phyloP scores from a whole-genome alignment of 2,329 filamentous ascomycete species.

The Fusarium pininemorale region DNA sequence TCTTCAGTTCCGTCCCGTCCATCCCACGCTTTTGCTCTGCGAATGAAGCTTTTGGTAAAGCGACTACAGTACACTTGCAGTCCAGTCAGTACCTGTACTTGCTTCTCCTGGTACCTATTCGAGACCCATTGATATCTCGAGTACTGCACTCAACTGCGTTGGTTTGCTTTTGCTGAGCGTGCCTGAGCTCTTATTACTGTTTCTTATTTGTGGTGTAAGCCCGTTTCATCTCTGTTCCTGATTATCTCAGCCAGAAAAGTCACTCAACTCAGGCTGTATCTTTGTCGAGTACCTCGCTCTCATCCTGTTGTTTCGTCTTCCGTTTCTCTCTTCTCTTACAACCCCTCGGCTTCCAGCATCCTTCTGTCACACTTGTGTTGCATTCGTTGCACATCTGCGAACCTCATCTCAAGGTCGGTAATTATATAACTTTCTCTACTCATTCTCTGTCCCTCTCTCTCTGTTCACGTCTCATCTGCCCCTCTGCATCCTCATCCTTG shows the following conservation, averaged over 20 bases:
- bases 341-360: constrained; percentile 15
- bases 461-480: background rate
- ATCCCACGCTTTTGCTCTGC: constrained; percentile 30
- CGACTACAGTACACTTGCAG: background rate
- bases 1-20: constrained; percentile 12
- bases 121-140: background rate
- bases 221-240: constrained; percentile 26
- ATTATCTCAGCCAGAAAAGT: constrained; percentile 29
- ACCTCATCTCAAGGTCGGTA: constrained; percentile 12
- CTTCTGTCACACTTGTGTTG: constrained; percentile 24
- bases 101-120: constrained; percentile 13
- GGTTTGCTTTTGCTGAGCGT: constrained; percentile 17
- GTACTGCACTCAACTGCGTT: background rate
- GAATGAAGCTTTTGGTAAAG: constrained; percentile 3
- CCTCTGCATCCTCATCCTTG: constrained; percentile 5
- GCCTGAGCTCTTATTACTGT: constrained; percentile 15
- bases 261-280: constrained; percentile 3
- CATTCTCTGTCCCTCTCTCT: background rate
- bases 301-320: constrained; percentile 6
- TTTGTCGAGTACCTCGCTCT: constrained; percentile 5
- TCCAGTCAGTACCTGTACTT: background rate
- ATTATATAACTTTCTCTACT: background rate
- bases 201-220: constrained; percentile 1
- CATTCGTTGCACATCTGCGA: constrained; percentile 5
- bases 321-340: background rate